Evolutionary conservation across 2,329 filamentous ascomycete genomes (phyloP), one percentile per base, ranked within the genome.

Genomic region (Aspergillus quadrilineatus): DNA sequence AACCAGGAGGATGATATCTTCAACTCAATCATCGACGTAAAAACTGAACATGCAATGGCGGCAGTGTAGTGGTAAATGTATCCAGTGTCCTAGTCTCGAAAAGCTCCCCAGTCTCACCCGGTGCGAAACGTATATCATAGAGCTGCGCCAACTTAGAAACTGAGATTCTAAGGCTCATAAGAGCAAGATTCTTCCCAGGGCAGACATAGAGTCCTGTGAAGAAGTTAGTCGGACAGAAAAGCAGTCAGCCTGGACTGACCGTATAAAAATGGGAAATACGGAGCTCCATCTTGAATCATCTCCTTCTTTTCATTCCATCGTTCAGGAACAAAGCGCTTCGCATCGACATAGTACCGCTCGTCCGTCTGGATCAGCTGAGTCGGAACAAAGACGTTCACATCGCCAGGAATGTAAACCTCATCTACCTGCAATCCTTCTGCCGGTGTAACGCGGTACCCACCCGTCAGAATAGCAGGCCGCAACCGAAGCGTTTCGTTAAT

Each of bases 401-500:
- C 29, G 10, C 50, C 72, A 0, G 73, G 72, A n/a, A 75, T 71
- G 47, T 59, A 63, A 4, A 64, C 58, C 44, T 70, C 70, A 43
- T 73, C 71, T 10, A 75, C 56, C 4, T 47, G 43, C 2, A 65
- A 10, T 7, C 61, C 61, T 15, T 61, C 46, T 1, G 56, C 22
- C 4, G 76, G 75, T 1, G 75, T 78, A 6, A 49, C 46, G 34
- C 46, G 46, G 17, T 49, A 49, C 4, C 46, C 46, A 6, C 46
- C 46, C 6, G 46, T 49, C 32, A 49, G 0, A 73, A 17, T 0
- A 17, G 72, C 61, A 0, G 75, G 73, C n/a, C 70, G 69, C 2
- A 78, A 59, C 1, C 74, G 65, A 54, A 72, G 64, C 5, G 83
- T 88, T 75, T 93, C 89, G 75, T 89, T 87, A 68, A 93, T 81